Conservation (phyloP, 768 basidiomycete species). For the Lactarius evosmus region DNA sequence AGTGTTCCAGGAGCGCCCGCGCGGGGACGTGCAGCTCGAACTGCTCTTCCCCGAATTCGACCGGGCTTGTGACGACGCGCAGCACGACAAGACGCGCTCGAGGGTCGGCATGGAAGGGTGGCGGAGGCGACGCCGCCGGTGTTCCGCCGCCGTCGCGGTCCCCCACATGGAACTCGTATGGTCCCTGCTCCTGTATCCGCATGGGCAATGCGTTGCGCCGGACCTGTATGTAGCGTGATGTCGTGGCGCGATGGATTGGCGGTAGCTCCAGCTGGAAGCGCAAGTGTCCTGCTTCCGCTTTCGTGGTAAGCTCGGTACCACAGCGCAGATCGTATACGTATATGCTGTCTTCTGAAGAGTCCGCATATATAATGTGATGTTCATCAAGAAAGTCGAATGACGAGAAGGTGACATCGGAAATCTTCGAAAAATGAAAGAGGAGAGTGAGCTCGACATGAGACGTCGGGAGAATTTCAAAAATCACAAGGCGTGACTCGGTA, state of each 20-base stretch:
- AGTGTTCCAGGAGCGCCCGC: background rate
- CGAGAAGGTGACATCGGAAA: constrained; percentile 3
- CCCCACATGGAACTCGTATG: background rate
- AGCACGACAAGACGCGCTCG: constrained; percentile 11
- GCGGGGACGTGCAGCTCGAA: constrained; percentile 19
- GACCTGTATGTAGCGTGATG: constrained; percentile 14
- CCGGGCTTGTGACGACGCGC: constrained; percentile 15
- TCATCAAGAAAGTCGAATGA: constrained; percentile 23
- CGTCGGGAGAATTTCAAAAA: background rate
- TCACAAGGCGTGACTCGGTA: background rate
- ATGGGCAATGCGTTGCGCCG: constrained; percentile 16
- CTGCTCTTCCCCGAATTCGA: constrained; percentile 14
- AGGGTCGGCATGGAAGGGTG: constrained; percentile 17
- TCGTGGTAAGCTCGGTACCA: background rate
- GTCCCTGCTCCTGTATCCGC: background rate
- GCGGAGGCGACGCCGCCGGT: background rate
- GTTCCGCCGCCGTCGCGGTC: background rate
- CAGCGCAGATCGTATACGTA: constrained; percentile 18
- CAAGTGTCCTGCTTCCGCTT: background rate
- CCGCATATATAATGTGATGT: constrained; percentile 15
- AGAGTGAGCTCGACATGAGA: background rate
- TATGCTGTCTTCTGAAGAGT: constrained; percentile 6
- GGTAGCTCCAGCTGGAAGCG: constrained; percentile 15
- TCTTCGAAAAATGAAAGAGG: background rate
- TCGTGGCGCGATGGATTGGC: constrained; percentile 1